Conservation (phyloP, 495 filamentous ascomycete species). For the Penicillium paradoxum region DNA sequence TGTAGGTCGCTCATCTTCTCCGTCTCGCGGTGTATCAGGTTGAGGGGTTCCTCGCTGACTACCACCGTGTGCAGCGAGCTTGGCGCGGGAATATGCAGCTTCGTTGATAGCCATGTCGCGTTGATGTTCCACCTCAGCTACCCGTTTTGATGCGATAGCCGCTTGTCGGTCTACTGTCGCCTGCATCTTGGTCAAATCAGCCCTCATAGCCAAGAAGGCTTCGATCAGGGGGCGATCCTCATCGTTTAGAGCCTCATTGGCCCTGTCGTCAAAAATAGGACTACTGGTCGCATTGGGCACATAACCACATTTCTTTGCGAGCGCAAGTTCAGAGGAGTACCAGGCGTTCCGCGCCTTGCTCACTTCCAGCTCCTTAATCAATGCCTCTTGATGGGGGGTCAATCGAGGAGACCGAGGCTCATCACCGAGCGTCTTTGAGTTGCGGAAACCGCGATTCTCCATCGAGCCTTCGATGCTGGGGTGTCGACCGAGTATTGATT, state of each 20-base stretch:
- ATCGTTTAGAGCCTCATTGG: slow-evolving; percentile 72
- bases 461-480: slow-evolving; percentile 42
- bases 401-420: slow-evolving; percentile 44
- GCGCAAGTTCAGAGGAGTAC: slow-evolving; percentile 90
- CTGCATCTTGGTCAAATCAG: slow-evolving; percentile 72
- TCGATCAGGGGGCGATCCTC: slow-evolving; percentile 91
- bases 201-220: slow-evolving; percentile 84
- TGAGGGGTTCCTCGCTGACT: slow-evolving; percentile 67
- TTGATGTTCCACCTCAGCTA: slow-evolving; percentile 90
- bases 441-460: slow-evolving; percentile 37
- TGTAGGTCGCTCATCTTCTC: slow-evolving; percentile 62
- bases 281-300: slow-evolving; percentile 64
- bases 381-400: slow-evolving; percentile 46
- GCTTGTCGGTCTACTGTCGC: slow-evolving; percentile 81
- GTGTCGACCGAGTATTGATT: slow-evolving; percentile 41
- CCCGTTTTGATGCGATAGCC: slow-evolving; percentile 73
- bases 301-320: slow-evolving; percentile 87
- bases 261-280: slow-evolving; percentile 70
- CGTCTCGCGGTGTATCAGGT: slow-evolving; percentile 56
- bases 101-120: slow-evolving; percentile 87
- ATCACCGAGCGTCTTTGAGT: slow-evolving; percentile 36
- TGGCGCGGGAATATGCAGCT: slow-evolving; percentile 91
- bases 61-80: slow-evolving; percentile 75
- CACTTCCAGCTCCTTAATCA: slow-evolving; percentile 78
- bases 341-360: slow-evolving; percentile 84